Conservation (phyloP, 2,329 filamentous ascomycete genomes). For the Lithohypha guttulata region DNA sequence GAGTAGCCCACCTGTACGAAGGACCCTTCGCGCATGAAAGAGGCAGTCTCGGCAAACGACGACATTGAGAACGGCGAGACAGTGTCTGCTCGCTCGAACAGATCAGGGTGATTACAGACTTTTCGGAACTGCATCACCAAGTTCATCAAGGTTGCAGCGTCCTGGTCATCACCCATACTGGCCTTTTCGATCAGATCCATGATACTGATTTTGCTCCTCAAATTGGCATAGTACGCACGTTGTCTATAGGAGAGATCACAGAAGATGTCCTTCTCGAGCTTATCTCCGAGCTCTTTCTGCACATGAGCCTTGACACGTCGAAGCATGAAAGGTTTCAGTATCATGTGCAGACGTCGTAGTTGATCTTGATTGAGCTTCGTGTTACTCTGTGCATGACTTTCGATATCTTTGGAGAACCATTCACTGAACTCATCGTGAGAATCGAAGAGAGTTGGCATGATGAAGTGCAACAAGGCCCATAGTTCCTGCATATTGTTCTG, state of each 20-base stretch:
- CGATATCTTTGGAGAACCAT: conserved; percentile 56
- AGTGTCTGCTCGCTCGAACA: conserved; percentile 91
- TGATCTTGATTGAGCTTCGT: conserved; percentile 99
- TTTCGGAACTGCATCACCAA: conserved; percentile 99
- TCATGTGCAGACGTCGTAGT: conserved; percentile 94
- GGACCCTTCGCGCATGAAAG: conserved; percentile 79
- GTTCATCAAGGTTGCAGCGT: conserved; percentile 96
- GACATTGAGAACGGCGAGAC: conserved; percentile 72
- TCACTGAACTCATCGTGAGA: conserved; percentile 44
- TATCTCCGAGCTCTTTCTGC: conserved; percentile 96
- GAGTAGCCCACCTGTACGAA: conserved; percentile 77
- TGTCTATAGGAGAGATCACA: conserved; percentile 95
- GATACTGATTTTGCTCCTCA: conserved; percentile 95
- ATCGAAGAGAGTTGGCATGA: conserved; percentile 96
- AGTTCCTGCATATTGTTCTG: conserved; percentile 99
- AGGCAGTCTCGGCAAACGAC: conserved; percentile 90
- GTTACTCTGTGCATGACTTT: conserved; percentile 96
- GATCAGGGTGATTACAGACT: conserved; percentile 94
- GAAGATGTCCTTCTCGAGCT: conserved; percentile 93
- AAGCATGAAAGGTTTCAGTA: conserved; percentile 98
- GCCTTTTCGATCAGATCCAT: conserved; percentile 98
- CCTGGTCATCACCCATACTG: conserved; percentile 83
- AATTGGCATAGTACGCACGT: conserved; percentile 79
- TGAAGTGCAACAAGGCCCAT: conserved; percentile 96
- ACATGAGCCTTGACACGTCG: conserved; percentile 99